Evolutionary conservation across 2,329 filamentous ascomycete species (phyloP), one percentile per base, ranked within the genome.

Genomic region (Elsinoe australis): DNA sequence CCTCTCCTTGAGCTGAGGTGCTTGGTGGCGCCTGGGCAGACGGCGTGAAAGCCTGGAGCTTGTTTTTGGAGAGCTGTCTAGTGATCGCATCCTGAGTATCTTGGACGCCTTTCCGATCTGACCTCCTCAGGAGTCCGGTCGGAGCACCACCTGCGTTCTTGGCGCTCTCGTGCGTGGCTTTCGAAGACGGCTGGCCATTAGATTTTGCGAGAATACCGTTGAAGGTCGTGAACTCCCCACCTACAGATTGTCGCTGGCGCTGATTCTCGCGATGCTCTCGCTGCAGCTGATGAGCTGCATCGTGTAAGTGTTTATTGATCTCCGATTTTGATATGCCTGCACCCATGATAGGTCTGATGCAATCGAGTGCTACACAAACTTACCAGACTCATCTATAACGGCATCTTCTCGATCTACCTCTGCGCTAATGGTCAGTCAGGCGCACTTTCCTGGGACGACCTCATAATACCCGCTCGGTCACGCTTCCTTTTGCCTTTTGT

Each of bases 241-340:
- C 14, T 12, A n/a, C 8, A 21, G 3, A 2, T 12, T 26, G 39
- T 29, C 21, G 7, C 12, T 21, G 5, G 10, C 5, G 26, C 14
- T 32, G 39, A 28, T 26, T 44, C 17, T 44, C 24, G 5, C 21
- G 21, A 9, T 29, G 28, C 18, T 44, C 39, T 19, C 31, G 24
- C 24, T 32, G 29, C 24, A 44, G 32, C 31, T 44, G 39, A 14
- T 26, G 39, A 15, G 39, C 39, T 44, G 39, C 39, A 28, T 44
- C 39, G 26, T 44, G 39, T 44, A 44, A 44, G 39, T 15, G 29
- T 24, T 32, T 29, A 9, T 44, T 44, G 39, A 44, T 44, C 17
- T 44, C 39, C 24, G 28, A 17, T 21, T 44, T 44, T 4, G 39
- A 44, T n/a, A 26, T 19, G 12, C 39, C 39, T 7, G 39, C 24